A percentile compares a stretch with the other conserved stretches of the same genome.
Conservation (phyloP, 805 yeast species). For the Kodamaea hsintzibuensis region DNA sequence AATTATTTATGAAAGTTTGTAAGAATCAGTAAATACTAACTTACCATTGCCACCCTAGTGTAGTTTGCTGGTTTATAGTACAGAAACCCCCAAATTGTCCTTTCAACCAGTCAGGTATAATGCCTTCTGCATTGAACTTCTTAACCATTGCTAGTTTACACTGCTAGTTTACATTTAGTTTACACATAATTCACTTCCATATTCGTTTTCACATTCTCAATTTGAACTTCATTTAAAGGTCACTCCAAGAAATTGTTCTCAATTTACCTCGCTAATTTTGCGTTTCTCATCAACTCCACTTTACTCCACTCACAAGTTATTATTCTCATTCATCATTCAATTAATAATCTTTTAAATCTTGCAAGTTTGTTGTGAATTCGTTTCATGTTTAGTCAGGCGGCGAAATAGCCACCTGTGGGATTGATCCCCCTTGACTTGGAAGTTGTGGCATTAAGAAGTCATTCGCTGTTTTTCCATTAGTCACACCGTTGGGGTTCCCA, state of each 20-base stretch:
- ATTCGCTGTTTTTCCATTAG: conserved; percentile 10
- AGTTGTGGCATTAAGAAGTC: conserved; percentile 9
- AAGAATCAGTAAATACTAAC: no score
- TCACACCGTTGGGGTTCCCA: conserved; percentile 10
- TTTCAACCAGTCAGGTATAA: background rate
- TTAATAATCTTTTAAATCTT: no score
- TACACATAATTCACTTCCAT: background rate
- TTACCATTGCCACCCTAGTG: background rate
- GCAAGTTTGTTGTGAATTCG: no score
- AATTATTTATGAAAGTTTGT: background rate
- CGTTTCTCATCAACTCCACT: no score
- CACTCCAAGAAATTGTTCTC: no score
- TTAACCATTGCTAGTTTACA: background rate
- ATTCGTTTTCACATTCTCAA: background rate
- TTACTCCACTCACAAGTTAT: no score
- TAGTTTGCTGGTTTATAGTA: background rate
- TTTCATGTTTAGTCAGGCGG: conserved; percentile 31
- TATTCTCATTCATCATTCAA: no score
- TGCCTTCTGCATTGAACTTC: background rate
- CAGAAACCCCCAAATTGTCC: background rate
- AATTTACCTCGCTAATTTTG: no score
- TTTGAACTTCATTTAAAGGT: background rate
- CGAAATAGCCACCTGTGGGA: conserved; percentile 40
- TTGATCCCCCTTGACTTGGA: conserved; percentile 3
- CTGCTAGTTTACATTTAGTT: background rate